These are phyloP conservation scores for Pleurotus pulmonarius DNA, from an alignment of 768 basidiomycete genomes.

Conservation along the genomic window DNA sequence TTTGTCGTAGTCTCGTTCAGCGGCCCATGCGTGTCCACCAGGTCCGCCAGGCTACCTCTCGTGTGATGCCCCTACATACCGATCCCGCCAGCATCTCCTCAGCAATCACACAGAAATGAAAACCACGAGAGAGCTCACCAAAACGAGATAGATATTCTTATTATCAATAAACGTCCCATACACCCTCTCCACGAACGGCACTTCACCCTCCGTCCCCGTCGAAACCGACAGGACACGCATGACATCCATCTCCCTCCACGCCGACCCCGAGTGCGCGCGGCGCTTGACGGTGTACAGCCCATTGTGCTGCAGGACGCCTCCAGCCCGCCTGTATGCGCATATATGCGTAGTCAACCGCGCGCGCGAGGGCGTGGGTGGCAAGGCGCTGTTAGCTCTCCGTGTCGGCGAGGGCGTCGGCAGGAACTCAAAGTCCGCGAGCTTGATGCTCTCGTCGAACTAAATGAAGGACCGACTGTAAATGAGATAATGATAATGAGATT, in stretches of 20 bases:
- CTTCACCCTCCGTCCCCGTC: no score
- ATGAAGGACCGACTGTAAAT: no score
- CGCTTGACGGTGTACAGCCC: not conserved
- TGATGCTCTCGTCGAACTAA: not conserved
- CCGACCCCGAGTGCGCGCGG: not conserved
- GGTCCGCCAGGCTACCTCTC: not conserved
- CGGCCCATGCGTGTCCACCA: not conserved
- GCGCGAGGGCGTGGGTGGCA: not conserved
- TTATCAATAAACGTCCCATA: slow-evolving; percentile 6
- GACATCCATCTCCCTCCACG: slow-evolving; percentile 4
- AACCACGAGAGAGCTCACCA: not conserved
- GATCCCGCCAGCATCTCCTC: no score
- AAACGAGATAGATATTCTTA: not conserved
- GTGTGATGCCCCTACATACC: not conserved
- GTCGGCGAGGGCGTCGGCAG: not conserved
- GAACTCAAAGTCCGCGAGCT: slow-evolving; percentile 2
- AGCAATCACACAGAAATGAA: not conserved
- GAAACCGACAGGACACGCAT: not conserved
- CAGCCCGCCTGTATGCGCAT: not conserved
- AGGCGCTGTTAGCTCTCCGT: no score
- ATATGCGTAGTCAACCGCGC: not conserved
- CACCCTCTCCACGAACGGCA: slow-evolving; percentile 3
- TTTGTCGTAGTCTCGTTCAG: not conserved
- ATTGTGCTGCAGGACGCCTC: not conserved
- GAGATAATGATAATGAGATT: no score